Base-by-base conservation (phyloP, 192 early-diverging fungal species). In the Mortierella hygrophila region DNA sequence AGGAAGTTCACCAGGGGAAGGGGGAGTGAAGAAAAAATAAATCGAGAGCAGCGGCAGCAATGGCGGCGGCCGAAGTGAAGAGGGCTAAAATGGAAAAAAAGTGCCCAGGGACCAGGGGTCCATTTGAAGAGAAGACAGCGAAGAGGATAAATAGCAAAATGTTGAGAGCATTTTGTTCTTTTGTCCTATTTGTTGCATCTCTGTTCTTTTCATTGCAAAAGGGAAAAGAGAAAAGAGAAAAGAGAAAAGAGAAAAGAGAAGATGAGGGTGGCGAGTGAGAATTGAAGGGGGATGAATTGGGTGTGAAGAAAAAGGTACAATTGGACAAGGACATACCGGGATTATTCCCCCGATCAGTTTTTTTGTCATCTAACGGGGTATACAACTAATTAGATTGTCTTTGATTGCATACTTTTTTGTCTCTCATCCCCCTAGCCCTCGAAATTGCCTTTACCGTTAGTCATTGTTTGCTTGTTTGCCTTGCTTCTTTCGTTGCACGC, bases 91-190 rank as follows among this genome's bases (percentile, higher is more conserved):
- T 29, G 60, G 60, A 32, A 32, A 65, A 65, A 29, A 32, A 29
- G 35, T 65, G 60, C 29, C 32, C 60, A 65, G 29, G 35, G 35
- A 35, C 35, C 35, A 35, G 35, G 60, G 29, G 60, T 32, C 18
- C 60, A 65, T 29, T 65, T 57, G 55, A 57, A 52, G 18, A 20
- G 49, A 52, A 18, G 49, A 11, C 49, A 21, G 18, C 44, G 44
- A 49, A 18, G 47, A 49, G 15, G 18, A 13, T 49, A 49, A 52
- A 57, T 4, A 65, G 4, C 11, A 32, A 15, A 65, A 32, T 29
- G 29, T 65, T 65, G 60, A 65, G 60, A 65, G 60, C 60, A 32
- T 65, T 26, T 52, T 63, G 29, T 65, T 65, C 60, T 65, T 32
- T 60, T 26, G n/a, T 60, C n/a, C 10, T 9, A 15, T 15, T 32